Evolutionary conservation across 2,329 filamentous ascomycete species (phyloP), one percentile per base, ranked within the genome.

Genomic region (Lizonia empirigonia): DNA sequence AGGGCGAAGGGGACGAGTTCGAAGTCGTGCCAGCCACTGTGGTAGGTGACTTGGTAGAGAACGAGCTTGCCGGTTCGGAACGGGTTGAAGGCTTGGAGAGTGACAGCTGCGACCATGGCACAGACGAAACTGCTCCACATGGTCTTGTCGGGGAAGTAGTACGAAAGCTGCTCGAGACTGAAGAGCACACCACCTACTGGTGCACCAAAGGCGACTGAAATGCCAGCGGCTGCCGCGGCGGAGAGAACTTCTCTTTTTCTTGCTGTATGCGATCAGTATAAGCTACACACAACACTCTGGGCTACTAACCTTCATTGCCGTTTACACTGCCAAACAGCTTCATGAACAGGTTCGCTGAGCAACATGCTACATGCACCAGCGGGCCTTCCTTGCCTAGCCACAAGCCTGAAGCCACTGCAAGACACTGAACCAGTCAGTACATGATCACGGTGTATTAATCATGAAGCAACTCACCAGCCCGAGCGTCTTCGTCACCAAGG

Each of bases 41-140:
- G 92, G 73, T 97, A 97, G 27, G 90, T 93, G 66, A 97, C 92
- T 74, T 99, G 92, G 70, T 96, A 99, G 46, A 97, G 78, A 36
- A 97, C 94, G 44, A 97, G 87, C 73, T 99, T 95, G 45, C 93
- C 94, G 1, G 92, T 96, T 44, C 94, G 85, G 71, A 97, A 97
- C 4, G 94, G 94, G 70, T 99, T 94, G 55, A 96, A 84, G 5
- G 90, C 90, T 73, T 97, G 93, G 4, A 99, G 80, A 12, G 91
- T 91, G 29, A 97, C 90, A 15, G 94, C 93, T 13, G 92, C 94
- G n/a, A 96, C 90, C 92, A 97, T 97, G 70, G 94, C 94, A 66
- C 94, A 97, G 32, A 99, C 94, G 68, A 99, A 99, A 66, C 91
- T 96, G 72, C 97, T 94, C 94, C 94, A 99, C 94, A 99, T 97